Evolutionary conservation across 345 rosid genomes (phyloP), one percentile per base, ranked within the genome.

Genomic region (Brassica carinata): DNA sequence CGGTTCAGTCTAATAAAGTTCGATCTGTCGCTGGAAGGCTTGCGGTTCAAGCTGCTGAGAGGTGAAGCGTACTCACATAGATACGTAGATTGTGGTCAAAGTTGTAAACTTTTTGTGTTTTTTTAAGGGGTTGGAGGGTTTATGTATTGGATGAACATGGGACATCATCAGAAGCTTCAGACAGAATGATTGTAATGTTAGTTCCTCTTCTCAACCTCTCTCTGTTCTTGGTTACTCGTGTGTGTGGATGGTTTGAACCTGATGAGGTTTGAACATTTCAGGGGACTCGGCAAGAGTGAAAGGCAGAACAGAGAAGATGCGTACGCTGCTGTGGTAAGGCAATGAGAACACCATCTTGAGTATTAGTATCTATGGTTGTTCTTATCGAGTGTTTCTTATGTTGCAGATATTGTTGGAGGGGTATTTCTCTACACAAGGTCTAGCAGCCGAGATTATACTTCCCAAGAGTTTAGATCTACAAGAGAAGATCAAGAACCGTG

Each of bases 101-200:
- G 38, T 67, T 14, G 65, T 83, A 30, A 82, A 73, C 5, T 26
- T 8, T 5, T 30, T 58, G 11, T 77, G 76, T 84, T 33, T 11
- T 77, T 79, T 84, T 30, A 76, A 94, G 97, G 84, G 97, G 98
- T 57, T 90, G 90, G 93, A 90, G 98, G 72, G 97, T 94, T 69
- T 94, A 91, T 85, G 88, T 94, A 29, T 90, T 85, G 76, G 94
- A 94, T 87, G 98, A 94, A 76, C 94, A 92, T 80, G 91, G 97
- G 19, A 89, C 98, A 71, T 86, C 98, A 48, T 70, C 85, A 18
- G 94, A 91, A 71, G 97, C 97, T 23, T 65, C 83, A 69, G 71
- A 77, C 71, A 65, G 82, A n/a, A 94, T 94, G 97, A 92, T 94
- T 78, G 72, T 87, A 81, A 82, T 86, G 98, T 94, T 89, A 73